A percentile compares a stretch with the other conserved stretches of the same genome.
These are phyloP conservation scores for Powellomyces hirtus DNA, from an alignment of 192 early-diverging fungal genomes.

Conservation along the genomic window DNA sequence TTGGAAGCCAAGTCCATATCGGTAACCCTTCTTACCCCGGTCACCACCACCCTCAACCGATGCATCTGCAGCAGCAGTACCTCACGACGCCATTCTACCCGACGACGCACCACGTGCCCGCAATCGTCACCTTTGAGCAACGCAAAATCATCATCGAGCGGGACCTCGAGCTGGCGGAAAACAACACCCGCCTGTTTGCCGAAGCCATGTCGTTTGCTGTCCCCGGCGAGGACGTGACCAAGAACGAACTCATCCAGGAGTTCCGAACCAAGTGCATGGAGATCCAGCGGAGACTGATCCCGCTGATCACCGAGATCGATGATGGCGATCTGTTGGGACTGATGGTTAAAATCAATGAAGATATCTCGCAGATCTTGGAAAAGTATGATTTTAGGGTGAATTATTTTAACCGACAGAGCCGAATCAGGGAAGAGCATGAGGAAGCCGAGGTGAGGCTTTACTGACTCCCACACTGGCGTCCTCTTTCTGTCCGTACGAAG, in stretches of 20 bases:
- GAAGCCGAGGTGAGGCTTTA: no score
- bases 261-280: background rate
- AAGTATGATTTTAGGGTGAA: background rate
- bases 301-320: background rate
- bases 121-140: background rate
- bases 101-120: no score
- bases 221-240: background rate
- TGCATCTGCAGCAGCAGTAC: no score
- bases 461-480: no score
- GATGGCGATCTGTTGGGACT: background rate
- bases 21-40: no score
- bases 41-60: no score
- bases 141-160: background rate
- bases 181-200: background rate
- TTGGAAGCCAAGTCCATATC: no score
- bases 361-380: background rate
- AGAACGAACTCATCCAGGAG: background rate
- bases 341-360: background rate
- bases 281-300: background rate
- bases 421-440: no score
- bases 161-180: background rate
- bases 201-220: background rate
- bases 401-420: background rate
- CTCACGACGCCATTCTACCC: no score
- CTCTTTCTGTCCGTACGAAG: no score